A percentile compares a stretch with the other conserved stretches of the same genome.
phyloP scores from a whole-genome alignment of 2,329 filamentous ascomycete species.

The Exophiala calicioides region DNA sequence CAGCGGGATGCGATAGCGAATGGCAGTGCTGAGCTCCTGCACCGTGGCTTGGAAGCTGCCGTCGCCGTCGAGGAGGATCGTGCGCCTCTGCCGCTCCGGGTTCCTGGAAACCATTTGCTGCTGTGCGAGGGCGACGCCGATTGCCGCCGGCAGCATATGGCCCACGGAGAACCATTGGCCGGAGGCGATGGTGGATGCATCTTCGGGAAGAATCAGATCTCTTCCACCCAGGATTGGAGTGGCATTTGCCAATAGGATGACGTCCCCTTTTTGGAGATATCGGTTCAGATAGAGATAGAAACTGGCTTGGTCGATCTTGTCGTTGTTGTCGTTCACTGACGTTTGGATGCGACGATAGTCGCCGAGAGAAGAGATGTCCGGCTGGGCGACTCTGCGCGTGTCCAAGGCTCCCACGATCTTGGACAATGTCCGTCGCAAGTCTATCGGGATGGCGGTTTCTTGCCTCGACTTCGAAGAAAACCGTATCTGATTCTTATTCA shows the following conservation, averaged over 20 bases:
- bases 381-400: neutral
- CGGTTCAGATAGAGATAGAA: conserved; percentile 76
- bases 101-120: conserved; percentile 59
- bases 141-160: conserved; percentile 62
- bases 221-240: conserved; percentile 87
- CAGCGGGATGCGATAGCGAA: conserved; percentile 70
- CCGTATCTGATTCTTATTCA: conserved; percentile 71
- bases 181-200: conserved; percentile 79
- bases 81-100: conserved; percentile 59
- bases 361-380: conserved; percentile 16
- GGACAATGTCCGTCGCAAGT: conserved; percentile 5
- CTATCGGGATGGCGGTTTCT: conserved; percentile 10
- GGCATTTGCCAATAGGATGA: conserved; percentile 83
- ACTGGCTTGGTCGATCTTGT: conserved; percentile 50
- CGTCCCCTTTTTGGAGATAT: conserved; percentile 71
- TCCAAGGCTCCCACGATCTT: conserved; percentile 6
- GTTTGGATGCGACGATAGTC: conserved; percentile 19
- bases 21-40: conserved; percentile 78
- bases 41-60: conserved; percentile 82
- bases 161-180: conserved; percentile 72
- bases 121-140: conserved; percentile 73
- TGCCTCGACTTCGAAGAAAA: conserved; percentile 63
- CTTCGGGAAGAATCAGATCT: conserved; percentile 75
- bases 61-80: conserved; percentile 85
- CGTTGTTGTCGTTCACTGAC: conserved; percentile 29